Evolutionary conservation across 148 eudicot genomes (phyloP), one percentile per base, ranked within the genome.

Genomic region (Rhododendron henanense): DNA sequence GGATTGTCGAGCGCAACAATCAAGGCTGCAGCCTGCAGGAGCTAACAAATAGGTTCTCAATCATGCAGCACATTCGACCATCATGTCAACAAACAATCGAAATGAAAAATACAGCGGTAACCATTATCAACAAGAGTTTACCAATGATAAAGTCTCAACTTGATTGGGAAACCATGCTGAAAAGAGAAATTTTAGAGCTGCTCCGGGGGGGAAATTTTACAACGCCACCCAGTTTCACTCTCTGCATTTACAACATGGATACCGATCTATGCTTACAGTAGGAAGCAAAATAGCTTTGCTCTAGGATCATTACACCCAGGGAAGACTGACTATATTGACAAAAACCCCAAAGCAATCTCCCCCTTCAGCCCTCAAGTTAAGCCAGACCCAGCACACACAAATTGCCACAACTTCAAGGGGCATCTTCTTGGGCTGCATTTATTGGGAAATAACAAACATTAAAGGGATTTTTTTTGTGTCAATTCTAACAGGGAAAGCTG

Each of bases 401-500:
- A 37, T 15, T 84, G 41, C 45, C 65, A 37, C 33, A 14, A 23
- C 67, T 84, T 81, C 57, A 90, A 18, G 87, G 83, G 15, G 89
- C 91, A 79, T 91, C 93, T 90, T 91, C 93, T 85, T 90, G 90
- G 51, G 90, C 93, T 91, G 90, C 19, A 80, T 48, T 48, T 74
- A 73, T 48, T 16, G 3, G 63, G 45, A 25, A 41, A 84, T 28
- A 47, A 19, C 74, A 87, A 77, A 71, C 50, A 44, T 13, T 11
- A 5, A 63, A 45, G 50, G 67, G 19, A 6, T 3, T 19, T 31
- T 31, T 41, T 31, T 28, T 31, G 39, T 10, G 76, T 14, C 39
- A 71, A 59, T 71, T 31, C 19, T 31, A 31, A 71, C 4, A 71
- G 0, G 21, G 37, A 65, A 37, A 82, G 33, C 18, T 14, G 23